phyloP scores from a whole-genome alignment of 306 rosid genomes.

The Begonia masoniana region DNA sequence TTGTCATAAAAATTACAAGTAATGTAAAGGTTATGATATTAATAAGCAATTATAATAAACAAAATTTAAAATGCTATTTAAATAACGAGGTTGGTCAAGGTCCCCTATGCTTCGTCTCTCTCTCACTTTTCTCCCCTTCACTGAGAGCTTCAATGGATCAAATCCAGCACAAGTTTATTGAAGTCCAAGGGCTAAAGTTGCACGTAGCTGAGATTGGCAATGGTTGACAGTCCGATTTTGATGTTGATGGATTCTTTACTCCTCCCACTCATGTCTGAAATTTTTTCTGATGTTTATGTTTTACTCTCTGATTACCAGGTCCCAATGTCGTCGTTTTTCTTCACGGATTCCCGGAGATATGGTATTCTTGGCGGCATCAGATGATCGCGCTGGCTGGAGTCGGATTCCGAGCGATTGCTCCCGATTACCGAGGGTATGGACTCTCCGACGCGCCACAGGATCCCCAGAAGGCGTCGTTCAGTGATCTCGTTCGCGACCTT shows the following conservation, averaged over 20 bases:
- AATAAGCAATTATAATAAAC: too few relatives aligned
- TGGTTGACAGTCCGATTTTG: slow-evolving; percentile 18
- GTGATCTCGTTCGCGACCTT: slow-evolving; percentile 30
- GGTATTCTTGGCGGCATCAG: slow-evolving; percentile 95
- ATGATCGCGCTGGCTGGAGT: slow-evolving; percentile 48
- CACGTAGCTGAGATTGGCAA: slow-evolving; percentile 57
- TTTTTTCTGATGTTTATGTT: not conserved
- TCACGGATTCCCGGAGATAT: slow-evolving; percentile 81
- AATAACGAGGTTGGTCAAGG: too few relatives aligned
- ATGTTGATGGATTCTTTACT: too few relatives aligned
- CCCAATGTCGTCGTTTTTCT: slow-evolving; percentile 51
- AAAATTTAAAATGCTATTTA: too few relatives aligned
- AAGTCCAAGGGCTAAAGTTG: slow-evolving; percentile 37
- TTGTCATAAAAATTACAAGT: too few relatives aligned
- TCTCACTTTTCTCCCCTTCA: not conserved
- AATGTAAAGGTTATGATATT: too few relatives aligned
- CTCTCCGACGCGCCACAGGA: slow-evolving; percentile 45
- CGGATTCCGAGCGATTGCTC: slow-evolving; percentile 60
- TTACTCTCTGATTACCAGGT: slow-evolving; percentile 17
- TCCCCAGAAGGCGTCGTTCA: slow-evolving; percentile 24
- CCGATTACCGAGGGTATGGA: slow-evolving; percentile 67
- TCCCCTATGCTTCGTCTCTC: too few relatives aligned
- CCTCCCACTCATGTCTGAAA: too few relatives aligned
- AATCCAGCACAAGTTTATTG: slow-evolving; percentile 51
- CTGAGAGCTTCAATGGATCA: slow-evolving; percentile 17